Base-by-base conservation (phyloP, 169 alveolate genomes). In the Eimeria maxima region DNA sequence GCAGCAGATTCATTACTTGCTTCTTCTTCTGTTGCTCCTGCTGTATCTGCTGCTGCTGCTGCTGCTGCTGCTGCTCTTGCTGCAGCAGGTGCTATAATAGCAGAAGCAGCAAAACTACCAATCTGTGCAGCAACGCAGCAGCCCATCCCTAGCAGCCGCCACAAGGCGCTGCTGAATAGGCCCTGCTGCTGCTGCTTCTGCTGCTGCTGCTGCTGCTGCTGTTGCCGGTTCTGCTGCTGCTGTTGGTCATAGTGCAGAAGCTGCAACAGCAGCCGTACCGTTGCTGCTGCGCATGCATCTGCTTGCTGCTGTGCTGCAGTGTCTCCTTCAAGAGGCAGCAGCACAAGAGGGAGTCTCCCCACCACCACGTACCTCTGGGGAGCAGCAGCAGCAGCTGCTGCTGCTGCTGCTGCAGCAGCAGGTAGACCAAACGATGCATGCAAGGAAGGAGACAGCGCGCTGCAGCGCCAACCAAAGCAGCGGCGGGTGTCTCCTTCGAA, bases 71-170 rank as follows among this genome's bases (percentile, higher is more conserved):
- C 27, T 71, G 81, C 81, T 29, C 10, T n/a, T 71, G 81, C 81
- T n/a, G 81, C 81, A n/a, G 81, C 81, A 18, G 81, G 81, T n/a
- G 18, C 81, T n/a, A n/a, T 71, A n/a, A 71, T n/a, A n/a, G 27
- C 81, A 71, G 81, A 71, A n/a, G 81, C 18, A n/a, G 29, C 81
- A 8, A n/a, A 71, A 71, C 29, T 2, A n/a, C 81, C 81, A 18
- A 71, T 71, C 44, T 71, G 81, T 13, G 81, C 81, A n/a, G 81
- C 81, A 71, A 71, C 29, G 81, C 81, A 71, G 44, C 44, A 29
- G 38, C 81, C 81, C 44, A 71, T n/a, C 18, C 81, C 81, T 22
- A 71, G 27, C 8, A 71, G 81, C 20, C 81, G 81, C 81, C 81
- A 71, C 45, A 71, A 18, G 14, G 81, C 81, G 81, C 81, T 71